Percentiles rank a stretch among this genome's conserved stretches.
These are phyloP conservation scores for Melanomma pulvis-pyrius DNA, from an alignment of 495 filamentous ascomycete genomes.

Conservation along the genomic window DNA sequence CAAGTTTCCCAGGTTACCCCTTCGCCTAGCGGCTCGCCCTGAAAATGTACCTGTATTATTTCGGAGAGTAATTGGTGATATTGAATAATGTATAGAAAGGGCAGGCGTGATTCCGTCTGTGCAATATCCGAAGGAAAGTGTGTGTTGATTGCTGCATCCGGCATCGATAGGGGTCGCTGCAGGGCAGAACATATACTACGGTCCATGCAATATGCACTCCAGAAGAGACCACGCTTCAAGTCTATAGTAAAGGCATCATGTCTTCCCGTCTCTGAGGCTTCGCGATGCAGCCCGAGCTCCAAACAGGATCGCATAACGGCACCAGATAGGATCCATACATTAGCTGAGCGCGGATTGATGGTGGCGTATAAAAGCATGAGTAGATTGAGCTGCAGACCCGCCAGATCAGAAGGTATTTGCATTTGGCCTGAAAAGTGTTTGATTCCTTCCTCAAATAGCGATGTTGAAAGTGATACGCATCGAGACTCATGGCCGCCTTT, in stretches of 20 bases:
- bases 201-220: slow-evolving; percentile 25
- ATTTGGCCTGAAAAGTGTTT: slow-evolving; percentile 12
- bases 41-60: slow-evolving; percentile 22
- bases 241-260: not conserved
- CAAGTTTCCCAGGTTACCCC: slow-evolving; percentile 4
- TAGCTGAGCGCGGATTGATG: slow-evolving; percentile 19
- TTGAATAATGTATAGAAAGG: slow-evolving; percentile 8
- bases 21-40: slow-evolving; percentile 12
- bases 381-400: slow-evolving; percentile 11
- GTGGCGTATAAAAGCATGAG: slow-evolving; percentile 20
- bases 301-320: slow-evolving; percentile 20
- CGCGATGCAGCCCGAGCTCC: slow-evolving; percentile 19
- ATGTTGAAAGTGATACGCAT: slow-evolving; percentile 15
- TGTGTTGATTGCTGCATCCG: slow-evolving; percentile 20
- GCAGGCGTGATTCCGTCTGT: not conserved
- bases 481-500: slow-evolving; percentile 21
- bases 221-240: slow-evolving; percentile 12
- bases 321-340: slow-evolving; percentile 24
- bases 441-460: slow-evolving; percentile 22
- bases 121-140: slow-evolving; percentile 11
- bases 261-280: not conserved
- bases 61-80: slow-evolving; percentile 20
- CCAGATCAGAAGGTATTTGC: slow-evolving; percentile 7
- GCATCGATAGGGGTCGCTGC: slow-evolving; percentile 16
- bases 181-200: slow-evolving; percentile 17